A percentile compares a stretch with the other conserved stretches of the same genome.
Evolutionary conservation across 768 basidiomycete species (phyloP).

Genomic region (Collybiopsis confluens): DNA sequence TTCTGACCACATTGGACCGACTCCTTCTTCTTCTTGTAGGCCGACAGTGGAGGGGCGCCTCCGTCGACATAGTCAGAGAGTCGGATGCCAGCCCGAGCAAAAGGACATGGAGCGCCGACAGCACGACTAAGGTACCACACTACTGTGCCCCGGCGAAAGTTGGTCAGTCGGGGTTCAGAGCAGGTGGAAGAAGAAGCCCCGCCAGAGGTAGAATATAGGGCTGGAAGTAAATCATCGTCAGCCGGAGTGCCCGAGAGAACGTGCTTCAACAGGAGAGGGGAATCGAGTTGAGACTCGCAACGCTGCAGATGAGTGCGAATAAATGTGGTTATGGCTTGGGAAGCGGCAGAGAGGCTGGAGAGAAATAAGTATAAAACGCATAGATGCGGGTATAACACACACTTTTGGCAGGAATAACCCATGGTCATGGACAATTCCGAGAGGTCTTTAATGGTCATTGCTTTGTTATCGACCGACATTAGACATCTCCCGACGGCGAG

Average conservation of each 20-base stretch:
- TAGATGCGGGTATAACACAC: constrained; percentile 25
- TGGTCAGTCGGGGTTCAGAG: constrained; percentile 42
- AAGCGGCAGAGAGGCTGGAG: constrained; percentile 67
- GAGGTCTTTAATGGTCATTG: constrained; percentile 84
- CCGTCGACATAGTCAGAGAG: constrained; percentile 63
- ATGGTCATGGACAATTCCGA: constrained; percentile 63
- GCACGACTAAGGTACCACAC: constrained; percentile 80
- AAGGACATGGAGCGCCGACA: constrained; percentile 73
- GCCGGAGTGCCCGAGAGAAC: constrained; percentile 64
- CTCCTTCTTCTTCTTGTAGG: constrained; percentile 21
- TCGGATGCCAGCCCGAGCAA: constrained; percentile 67
- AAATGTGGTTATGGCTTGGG: constrained; percentile 81
- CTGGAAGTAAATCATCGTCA: constrained; percentile 73
- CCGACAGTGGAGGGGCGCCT: constrained; percentile 32
- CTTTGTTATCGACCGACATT: constrained; percentile 74
- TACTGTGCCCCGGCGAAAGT: constrained; percentile 73
- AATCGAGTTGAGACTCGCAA: constrained; percentile 67
- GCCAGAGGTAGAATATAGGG: constrained; percentile 64
- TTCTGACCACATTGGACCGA: constrained; percentile 34
- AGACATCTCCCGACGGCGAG: constrained; percentile 70
- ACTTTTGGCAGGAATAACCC: constrained; percentile 78
- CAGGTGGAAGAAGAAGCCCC: constrained; percentile 38
- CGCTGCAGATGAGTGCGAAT: constrained; percentile 70
- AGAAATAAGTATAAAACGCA: constrained; percentile 7
- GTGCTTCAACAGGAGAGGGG: constrained; percentile 70